Percentiles rank a stretch among this genome's conserved stretches.
Evolutionary conservation across 2,329 filamentous ascomycete species (phyloP).

Genomic region (Scedosporium aurantiacum): DNA sequence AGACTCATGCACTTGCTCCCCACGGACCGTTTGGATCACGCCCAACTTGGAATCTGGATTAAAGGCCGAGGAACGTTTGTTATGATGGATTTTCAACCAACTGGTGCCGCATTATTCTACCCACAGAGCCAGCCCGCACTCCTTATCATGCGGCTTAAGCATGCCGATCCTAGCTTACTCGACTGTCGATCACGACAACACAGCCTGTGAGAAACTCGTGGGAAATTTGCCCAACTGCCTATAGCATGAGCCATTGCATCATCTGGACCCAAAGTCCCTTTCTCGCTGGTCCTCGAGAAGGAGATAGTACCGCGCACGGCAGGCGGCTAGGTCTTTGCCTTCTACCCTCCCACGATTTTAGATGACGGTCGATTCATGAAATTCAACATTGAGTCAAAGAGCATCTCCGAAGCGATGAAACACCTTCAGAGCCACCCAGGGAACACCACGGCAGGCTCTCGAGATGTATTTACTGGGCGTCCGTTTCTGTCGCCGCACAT

Average conservation of each 20-base stretch:
- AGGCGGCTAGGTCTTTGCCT: too few relatives aligned
- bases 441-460: not conserved
- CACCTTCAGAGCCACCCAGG: not conserved
- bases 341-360: not conserved
- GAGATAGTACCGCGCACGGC: too few relatives aligned
- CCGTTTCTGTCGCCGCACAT: not conserved
- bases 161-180: not conserved
- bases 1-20: not conserved
- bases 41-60: not conserved
- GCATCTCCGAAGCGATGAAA: too few relatives aligned
- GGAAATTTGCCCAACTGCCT: not conserved
- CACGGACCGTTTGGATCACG: not conserved
- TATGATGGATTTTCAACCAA: too few relatives aligned
- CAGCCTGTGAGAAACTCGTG: not conserved
- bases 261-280: not conserved
- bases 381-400: too few relatives aligned
- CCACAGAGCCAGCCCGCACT: too few relatives aligned
- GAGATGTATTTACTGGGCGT: not conserved
- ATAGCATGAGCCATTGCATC: not conserved
- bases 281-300: not conserved
- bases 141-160: not conserved
- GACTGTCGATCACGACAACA: not conserved
- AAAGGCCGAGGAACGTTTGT: too few relatives aligned
- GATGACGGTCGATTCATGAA: too few relatives aligned
- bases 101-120: too few relatives aligned